These are phyloP conservation scores for Centaurea solstitialis DNA, from an alignment of 129 eudicot genomes.

Conservation along the genomic window DNA sequence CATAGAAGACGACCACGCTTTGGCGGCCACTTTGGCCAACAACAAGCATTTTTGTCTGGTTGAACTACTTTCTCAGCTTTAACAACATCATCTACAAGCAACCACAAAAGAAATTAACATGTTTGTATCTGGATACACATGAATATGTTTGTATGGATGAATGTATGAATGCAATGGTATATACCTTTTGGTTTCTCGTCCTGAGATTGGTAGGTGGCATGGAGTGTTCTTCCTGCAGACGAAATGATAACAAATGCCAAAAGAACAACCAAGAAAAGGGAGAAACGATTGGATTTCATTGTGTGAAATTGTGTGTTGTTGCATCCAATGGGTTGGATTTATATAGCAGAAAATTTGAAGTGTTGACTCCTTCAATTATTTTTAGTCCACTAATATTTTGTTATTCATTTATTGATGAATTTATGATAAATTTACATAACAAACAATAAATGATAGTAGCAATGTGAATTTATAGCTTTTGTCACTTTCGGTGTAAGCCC, in stretches of 20 bases:
- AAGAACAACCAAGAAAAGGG: constrained; percentile 6
- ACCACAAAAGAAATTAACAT: not conserved
- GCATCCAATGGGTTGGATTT: not conserved
- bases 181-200: constrained; percentile 12
- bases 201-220: not conserved
- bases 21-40: too few species aligned
- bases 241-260: not conserved
- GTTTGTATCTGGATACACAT: not conserved
- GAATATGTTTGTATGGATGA: not conserved
- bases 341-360: not conserved
- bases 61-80: too few species aligned
- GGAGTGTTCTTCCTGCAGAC: constrained; percentile 8
- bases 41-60: too few species aligned
- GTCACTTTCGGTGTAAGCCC: too few species aligned
- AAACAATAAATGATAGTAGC: too few species aligned
- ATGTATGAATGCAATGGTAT: not conserved
- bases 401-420: too few species aligned
- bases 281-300: not conserved
- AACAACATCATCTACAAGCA: too few species aligned
- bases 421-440: too few species aligned
- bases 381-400: not conserved
- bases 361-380: not conserved
- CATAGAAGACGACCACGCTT: too few species aligned
- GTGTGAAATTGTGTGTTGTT: not conserved
- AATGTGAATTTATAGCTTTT: too few species aligned